These are phyloP conservation scores for Arctium minus DNA, from an alignment of 129 eudicot genomes.

Conservation along the genomic window DNA sequence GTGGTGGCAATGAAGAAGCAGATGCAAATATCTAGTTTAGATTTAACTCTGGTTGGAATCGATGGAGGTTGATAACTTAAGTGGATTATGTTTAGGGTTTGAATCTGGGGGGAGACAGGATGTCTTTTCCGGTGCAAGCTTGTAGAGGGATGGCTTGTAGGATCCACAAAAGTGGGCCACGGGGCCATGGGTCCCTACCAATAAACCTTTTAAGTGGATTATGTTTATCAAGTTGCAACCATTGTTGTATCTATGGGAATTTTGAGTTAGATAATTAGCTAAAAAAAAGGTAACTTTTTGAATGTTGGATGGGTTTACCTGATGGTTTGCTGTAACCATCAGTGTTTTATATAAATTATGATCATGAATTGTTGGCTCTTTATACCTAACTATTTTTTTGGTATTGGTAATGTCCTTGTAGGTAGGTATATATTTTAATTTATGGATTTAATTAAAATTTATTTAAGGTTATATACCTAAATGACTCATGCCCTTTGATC, in stretches of 20 bases:
- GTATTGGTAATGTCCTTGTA: too few relatives aligned
- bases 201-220: neutral
- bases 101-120: too few relatives aligned
- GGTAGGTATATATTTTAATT: too few relatives aligned
- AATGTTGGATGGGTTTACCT: neutral
- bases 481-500: too few relatives aligned
- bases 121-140: too few relatives aligned
- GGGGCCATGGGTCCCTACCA: too few relatives aligned
- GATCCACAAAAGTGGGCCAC: too few relatives aligned
- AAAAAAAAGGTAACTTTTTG: neutral
- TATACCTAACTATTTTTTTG: too few relatives aligned
- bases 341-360: neutral
- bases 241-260: neutral
- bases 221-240: slow-evolving; percentile 4
- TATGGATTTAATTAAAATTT: too few relatives aligned
- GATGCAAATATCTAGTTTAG: neutral
- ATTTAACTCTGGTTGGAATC: slow-evolving; percentile 2
- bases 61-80: slow-evolving; percentile 5
- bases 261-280: neutral
- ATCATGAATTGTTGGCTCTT: neutral
- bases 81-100: too few relatives aligned
- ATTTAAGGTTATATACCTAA: too few relatives aligned
- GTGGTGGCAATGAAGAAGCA: slow-evolving; percentile 29
- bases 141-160: too few relatives aligned
- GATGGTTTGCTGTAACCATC: neutral